These are phyloP conservation scores for Ganoderma sinense DNA, from an alignment of 1,284 basidiomycete species.

Conservation along the genomic window DNA sequence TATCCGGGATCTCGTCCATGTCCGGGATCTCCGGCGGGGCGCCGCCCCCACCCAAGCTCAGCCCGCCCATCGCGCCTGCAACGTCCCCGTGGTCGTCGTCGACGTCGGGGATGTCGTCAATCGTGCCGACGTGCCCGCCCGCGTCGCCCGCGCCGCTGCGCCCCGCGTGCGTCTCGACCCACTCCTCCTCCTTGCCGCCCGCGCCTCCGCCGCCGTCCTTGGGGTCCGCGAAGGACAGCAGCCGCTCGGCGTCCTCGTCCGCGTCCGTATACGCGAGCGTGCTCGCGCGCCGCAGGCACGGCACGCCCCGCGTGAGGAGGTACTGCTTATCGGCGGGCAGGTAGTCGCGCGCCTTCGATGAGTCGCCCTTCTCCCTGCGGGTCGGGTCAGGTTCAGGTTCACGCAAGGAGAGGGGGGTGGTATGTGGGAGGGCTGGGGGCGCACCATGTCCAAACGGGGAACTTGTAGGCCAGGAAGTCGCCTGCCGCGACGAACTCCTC, in stretches of 20 bases:
- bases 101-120: conserved; percentile 90
- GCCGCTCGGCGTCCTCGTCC: conserved; percentile 92
- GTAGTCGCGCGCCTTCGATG: conserved; percentile 88
- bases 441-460: conserved; percentile 94
- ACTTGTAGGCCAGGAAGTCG: conserved; percentile 95
- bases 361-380: conserved; percentile 87
- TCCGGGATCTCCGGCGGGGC: conserved; percentile 49
- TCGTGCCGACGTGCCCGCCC: conserved; percentile 60
- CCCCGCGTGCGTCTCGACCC: conserved; percentile 88
- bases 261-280: conserved; percentile 94
- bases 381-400: conserved; percentile 3
- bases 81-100: conserved; percentile 92
- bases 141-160: conserved; percentile 62
- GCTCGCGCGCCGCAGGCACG: conserved; percentile 90
- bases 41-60: conserved; percentile 67
- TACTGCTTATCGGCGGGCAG: conserved; percentile 96
- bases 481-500: conserved; percentile 97
- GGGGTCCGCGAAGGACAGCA: conserved; percentile 78
- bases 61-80: conserved; percentile 69
- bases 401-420: neutral
- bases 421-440: conserved; percentile 37
- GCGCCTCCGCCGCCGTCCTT: conserved; percentile 47
- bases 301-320: conserved; percentile 91
- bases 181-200: conserved; percentile 76
- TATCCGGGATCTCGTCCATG: conserved; percentile 49